Percentiles rank a stretch among this genome's conserved stretches.
Evolutionary conservation across 805 yeast species (phyloP).

Genomic region (Wickerhamiella qilinensis): DNA sequence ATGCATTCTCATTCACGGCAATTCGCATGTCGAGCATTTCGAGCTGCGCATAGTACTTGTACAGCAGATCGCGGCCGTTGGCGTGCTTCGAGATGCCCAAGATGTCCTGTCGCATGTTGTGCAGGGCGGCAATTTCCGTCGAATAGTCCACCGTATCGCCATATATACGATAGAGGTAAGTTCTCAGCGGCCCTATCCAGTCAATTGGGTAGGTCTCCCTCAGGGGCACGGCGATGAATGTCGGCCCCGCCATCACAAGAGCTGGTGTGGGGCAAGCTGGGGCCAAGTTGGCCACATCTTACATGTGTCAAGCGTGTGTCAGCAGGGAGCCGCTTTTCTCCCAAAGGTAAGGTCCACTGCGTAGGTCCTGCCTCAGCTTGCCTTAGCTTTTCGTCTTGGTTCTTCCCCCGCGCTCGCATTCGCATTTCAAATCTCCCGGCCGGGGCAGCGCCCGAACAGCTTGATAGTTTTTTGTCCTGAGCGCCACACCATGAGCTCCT

Average conservation of each 20-base stretch:
- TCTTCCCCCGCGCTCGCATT: no score
- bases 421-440: no score
- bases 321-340: not conserved
- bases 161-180: slow-evolving; percentile 43
- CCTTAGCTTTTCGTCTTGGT: no score
- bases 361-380: no score
- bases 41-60: slow-evolving; percentile 62
- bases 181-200: slow-evolving; percentile 47
- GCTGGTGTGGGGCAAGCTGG: no score
- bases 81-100: slow-evolving; percentile 31
- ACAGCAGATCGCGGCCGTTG: slow-evolving; percentile 38
- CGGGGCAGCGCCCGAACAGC: no score
- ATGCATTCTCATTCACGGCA: slow-evolving; percentile 43
- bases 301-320: no score
- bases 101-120: slow-evolving; percentile 43
- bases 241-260: no score
- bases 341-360: no score
- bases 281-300: no score
- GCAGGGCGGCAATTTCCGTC: slow-evolving; percentile 37
- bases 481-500: not conserved
- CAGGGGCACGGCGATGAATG: slow-evolving; percentile 19
- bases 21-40: slow-evolving; percentile 66
- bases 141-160: slow-evolving; percentile 44
- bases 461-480: no score
- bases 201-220: slow-evolving; percentile 40